Evolutionary conservation across 768 basidiomycete genomes (phyloP).

Genomic region (Phanerochaete carnosa): DNA sequence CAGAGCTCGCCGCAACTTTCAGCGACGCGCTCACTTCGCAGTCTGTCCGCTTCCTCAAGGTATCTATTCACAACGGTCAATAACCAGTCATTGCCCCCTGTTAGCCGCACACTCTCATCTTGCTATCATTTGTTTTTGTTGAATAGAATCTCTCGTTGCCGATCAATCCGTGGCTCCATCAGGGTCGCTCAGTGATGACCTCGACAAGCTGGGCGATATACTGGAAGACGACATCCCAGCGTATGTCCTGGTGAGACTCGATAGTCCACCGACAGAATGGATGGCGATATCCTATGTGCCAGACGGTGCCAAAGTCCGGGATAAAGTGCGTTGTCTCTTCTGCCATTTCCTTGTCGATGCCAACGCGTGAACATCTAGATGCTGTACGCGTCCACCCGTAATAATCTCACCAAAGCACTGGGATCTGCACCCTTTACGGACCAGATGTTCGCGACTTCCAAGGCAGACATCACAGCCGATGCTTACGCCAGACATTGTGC

Average conservation of each 20-base stretch:
- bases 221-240: constrained; percentile 63
- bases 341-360: not conserved
- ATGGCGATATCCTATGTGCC: constrained; percentile 78
- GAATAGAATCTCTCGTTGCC: constrained; percentile 64
- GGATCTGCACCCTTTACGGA: constrained; percentile 72
- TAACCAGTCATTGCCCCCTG: constrained; percentile 16
- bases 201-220: constrained; percentile 51
- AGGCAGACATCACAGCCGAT: constrained; percentile 58
- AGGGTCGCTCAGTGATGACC: constrained; percentile 60
- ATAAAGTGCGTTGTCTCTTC: constrained; percentile 53
- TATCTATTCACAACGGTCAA: constrained; percentile 73
- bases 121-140: constrained; percentile 9
- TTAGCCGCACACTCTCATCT: constrained; percentile 25
- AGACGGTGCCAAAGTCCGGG: constrained; percentile 72
- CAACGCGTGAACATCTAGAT: constrained; percentile 45
- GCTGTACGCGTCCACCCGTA: constrained; percentile 82
- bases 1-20: constrained; percentile 54
- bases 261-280: constrained; percentile 64
- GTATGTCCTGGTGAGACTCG: constrained; percentile 71
- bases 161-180: constrained; percentile 46
- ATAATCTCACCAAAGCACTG: constrained; percentile 64
- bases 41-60: constrained; percentile 68
- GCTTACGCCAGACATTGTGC: constrained; percentile 73
- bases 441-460: constrained; percentile 75
- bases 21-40: constrained; percentile 51